Evolutionary conservation across 805 yeast genomes (phyloP).

Genomic region (Hagleromyces aurorensis): DNA sequence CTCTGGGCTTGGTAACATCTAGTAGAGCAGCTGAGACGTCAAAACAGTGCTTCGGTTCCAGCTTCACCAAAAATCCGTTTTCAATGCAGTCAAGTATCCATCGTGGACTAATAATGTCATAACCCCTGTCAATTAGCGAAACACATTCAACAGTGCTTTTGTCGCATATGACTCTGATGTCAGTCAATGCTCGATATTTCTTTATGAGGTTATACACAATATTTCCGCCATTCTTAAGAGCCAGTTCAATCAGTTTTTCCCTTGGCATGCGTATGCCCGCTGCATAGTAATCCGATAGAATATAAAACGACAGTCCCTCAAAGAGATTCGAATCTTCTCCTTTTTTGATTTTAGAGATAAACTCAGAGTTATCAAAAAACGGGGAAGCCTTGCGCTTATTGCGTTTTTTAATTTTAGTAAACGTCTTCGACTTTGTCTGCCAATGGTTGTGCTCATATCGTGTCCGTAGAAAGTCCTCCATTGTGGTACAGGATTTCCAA

Average conservation of each 20-base stretch:
- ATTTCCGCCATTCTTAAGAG: constrained; percentile 45
- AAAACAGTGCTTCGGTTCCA: constrained; percentile 57
- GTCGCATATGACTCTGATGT: constrained; percentile 32
- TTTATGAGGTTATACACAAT: constrained; percentile 33
- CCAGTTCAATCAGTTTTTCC: constrained; percentile 32
- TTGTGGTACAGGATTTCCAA: constrained; percentile 45
- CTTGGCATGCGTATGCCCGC: constrained; percentile 23
- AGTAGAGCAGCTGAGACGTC: constrained; percentile 31
- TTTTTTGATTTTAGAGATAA: constrained; percentile 12
- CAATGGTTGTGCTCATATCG: constrained; percentile 29
- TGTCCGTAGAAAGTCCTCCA: constrained; percentile 42
- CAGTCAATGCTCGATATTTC: constrained; percentile 8
- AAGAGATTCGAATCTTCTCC: constrained; percentile 35
- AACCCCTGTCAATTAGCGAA: constrained; percentile 38
- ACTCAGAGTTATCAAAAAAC: too few relatives aligned
- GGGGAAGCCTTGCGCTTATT: too few relatives aligned
- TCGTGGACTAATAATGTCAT: constrained; percentile 53
- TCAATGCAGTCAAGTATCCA: constrained; percentile 64
- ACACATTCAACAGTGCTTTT: constrained; percentile 34
- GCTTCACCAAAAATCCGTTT: constrained; percentile 32
- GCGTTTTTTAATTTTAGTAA: constrained; percentile 27
- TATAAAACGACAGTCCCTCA: constrained; percentile 38
- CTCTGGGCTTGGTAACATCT: constrained; percentile 27
- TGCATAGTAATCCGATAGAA: constrained; percentile 42
- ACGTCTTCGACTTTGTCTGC: constrained; percentile 6